These are phyloP conservation scores for Quillaja saponaria DNA, from an alignment of 306 rosid genomes.

Conservation along the genomic window DNA sequence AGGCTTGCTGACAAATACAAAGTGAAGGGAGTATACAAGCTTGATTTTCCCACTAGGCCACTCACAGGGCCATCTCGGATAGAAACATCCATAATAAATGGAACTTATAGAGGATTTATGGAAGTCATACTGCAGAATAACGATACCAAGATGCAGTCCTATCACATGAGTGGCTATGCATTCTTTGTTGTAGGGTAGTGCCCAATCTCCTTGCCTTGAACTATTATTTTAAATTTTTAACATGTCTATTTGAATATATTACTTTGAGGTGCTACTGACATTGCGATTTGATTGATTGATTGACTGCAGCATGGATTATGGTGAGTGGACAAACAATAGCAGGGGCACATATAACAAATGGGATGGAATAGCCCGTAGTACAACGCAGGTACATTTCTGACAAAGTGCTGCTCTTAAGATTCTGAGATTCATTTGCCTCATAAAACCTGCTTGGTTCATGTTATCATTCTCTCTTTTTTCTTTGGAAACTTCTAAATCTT, in stretches of 20 bases:
- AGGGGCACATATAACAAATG: conserved; percentile 95
- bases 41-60: conserved; percentile 81
- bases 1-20: conserved; percentile 78
- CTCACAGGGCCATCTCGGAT: conserved; percentile 60
- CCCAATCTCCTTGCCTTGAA: conserved; percentile 22
- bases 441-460: not conserved
- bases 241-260: conserved; percentile 2
- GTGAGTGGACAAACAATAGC: conserved; percentile 94
- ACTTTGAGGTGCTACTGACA: conserved; percentile 7
- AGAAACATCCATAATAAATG: conserved; percentile 84
- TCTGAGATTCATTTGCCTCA: conserved; percentile 2
- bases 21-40: conserved; percentile 81
- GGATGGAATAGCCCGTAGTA: conserved; percentile 95
- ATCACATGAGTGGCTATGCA: conserved; percentile 88
- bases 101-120: conserved; percentile 89
- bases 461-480: too few species aligned
- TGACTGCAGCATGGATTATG: conserved; percentile 85
- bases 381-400: conserved; percentile 64
- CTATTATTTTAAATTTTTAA: not conserved
- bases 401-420: not conserved
- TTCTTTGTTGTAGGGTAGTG: conserved; percentile 88
- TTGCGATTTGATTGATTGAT: conserved; percentile 29
- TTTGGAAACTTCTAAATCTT: conserved; percentile 9
- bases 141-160: conserved; percentile 87
- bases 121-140: conserved; percentile 87